phyloP scores from a whole-genome alignment of 305 asterid genomes.

The Withania somnifera region DNA sequence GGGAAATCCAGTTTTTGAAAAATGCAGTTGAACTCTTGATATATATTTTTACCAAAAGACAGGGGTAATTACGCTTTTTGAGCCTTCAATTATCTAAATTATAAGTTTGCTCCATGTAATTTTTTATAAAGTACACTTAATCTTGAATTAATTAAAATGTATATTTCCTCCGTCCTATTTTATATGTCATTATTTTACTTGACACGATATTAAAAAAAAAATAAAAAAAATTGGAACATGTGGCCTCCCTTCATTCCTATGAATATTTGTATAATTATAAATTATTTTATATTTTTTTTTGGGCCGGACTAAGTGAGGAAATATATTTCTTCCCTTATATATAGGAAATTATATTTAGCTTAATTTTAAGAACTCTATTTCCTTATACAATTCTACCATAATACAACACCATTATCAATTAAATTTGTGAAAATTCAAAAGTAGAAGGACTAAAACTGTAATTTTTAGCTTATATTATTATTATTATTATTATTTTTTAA shows the following conservation, averaged over 20 bases:
- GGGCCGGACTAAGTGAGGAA: too few relatives aligned
- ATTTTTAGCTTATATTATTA: too few relatives aligned
- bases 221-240: too few relatives aligned
- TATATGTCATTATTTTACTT: too few relatives aligned
- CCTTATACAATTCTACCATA: not conserved
- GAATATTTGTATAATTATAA: too few relatives aligned
- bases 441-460: not conserved
- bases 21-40: not conserved
- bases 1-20: too few relatives aligned
- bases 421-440: not conserved
- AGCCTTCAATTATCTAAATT: not conserved
- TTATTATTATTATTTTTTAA: not conserved
- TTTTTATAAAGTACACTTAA: not conserved
- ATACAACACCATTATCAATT: not conserved
- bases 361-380: not conserved
- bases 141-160: not conserved
- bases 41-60: not conserved
- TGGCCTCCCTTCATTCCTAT: too few relatives aligned
- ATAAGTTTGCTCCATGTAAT: not conserved
- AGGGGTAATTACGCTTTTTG: not conserved
- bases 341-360: not conserved
- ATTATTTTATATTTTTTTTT: too few relatives aligned
- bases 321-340: too few relatives aligned
- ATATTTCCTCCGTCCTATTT: too few relatives aligned
- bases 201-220: too few relatives aligned